phyloP scores from a whole-genome alignment of 2,329 filamentous ascomycete species.

The Colletotrichum sp. region DNA sequence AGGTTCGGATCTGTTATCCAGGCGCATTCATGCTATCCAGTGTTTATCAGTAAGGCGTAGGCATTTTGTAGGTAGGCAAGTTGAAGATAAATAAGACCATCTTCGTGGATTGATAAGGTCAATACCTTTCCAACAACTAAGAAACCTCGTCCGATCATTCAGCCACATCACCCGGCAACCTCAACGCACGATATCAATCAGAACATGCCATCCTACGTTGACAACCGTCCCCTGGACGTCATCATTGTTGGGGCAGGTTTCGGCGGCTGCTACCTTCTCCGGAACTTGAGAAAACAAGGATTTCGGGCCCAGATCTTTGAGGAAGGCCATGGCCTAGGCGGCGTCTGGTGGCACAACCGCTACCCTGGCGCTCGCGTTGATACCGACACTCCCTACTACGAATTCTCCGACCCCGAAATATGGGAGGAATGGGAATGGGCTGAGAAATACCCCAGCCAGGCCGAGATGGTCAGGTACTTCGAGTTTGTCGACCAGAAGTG shows the following conservation, averaged over 20 bases:
- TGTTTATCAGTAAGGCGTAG: background rate
- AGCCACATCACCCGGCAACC: background rate
- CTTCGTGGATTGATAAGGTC: background rate
- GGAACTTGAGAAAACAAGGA: background rate
- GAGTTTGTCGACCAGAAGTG: conserved; percentile 45
- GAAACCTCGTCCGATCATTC: background rate
- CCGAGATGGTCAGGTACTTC: conserved; percentile 47
- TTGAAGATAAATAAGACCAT: background rate
- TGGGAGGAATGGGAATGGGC: conserved; percentile 46
- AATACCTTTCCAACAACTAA: background rate
- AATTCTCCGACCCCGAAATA: conserved; percentile 30
- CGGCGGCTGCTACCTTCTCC: background rate
- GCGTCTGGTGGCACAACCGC: conserved; percentile 41
- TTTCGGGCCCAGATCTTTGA: background rate
- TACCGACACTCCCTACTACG: conserved; percentile 29
- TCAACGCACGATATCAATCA: background rate
- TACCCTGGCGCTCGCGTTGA: conserved; percentile 43
- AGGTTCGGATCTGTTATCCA: background rate
- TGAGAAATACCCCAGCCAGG: conserved; percentile 32
- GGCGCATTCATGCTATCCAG: background rate
- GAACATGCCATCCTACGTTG: background rate
- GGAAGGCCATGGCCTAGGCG: conserved; percentile 13
- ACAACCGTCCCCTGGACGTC: background rate
- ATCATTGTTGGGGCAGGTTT: background rate
- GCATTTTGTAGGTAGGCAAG: background rate